Conservation (phyloP, 768 basidiomycete genomes). For the Pulveroboletus sp. region DNA sequence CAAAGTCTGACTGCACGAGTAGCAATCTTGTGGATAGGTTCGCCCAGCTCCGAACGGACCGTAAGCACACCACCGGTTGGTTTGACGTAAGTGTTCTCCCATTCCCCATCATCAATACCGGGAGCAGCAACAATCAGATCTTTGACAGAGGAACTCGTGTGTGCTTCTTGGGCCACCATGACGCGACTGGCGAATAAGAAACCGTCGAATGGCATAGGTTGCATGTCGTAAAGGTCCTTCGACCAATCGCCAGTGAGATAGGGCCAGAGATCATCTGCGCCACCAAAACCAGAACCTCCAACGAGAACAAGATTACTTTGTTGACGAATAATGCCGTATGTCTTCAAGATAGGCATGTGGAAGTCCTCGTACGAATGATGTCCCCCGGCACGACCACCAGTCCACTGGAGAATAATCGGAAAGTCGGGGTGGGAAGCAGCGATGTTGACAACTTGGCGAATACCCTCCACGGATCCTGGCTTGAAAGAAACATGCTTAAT, state of each 20-base stretch:
- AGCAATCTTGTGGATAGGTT: conserved; percentile 99
- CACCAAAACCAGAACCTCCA: conserved; percentile 94
- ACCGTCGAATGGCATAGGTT: conserved; percentile 98
- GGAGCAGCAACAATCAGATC: conserved; percentile 91
- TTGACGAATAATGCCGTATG: conserved; percentile 86
- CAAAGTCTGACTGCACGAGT: conserved; percentile 95
- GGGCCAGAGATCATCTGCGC: conserved; percentile 92
- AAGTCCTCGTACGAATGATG: conserved; percentile 99
- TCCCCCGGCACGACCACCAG: conserved; percentile 96
- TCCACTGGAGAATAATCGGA: conserved; percentile 98
- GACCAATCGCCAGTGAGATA: conserved; percentile 98
- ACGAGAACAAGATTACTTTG: conserved; percentile 86
- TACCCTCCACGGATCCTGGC: conserved; percentile 96
- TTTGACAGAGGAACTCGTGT: conserved; percentile 92
- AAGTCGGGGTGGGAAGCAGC: conserved; percentile 91
- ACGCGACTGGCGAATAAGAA: conserved; percentile 95
- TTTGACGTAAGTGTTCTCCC: conserved; percentile 93
- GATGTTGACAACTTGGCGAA: conserved; percentile 95
- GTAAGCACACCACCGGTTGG: conserved; percentile 96
- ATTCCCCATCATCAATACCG: conserved; percentile 85
- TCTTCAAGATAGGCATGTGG: conserved; percentile 90
- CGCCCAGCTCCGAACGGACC: conserved; percentile 95
- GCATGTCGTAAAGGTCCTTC: conserved; percentile 67
- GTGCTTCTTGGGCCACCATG: conserved; percentile 99
- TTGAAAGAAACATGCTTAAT: conserved; percentile 98